Conservation (phyloP, 805 yeast species). For the Yarrowia keelungensis region DNA sequence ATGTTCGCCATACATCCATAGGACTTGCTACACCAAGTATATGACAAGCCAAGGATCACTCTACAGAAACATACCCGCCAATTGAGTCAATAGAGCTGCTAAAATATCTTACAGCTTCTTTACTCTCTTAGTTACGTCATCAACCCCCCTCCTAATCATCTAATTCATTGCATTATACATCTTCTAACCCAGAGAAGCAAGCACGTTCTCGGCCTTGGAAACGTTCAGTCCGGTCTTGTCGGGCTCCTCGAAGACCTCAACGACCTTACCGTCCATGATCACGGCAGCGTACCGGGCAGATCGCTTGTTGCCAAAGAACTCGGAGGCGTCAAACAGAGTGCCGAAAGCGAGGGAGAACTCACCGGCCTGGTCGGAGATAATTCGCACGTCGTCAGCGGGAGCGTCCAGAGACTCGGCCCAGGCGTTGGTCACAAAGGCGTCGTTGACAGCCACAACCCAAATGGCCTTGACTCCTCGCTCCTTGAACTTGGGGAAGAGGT, state of each 20-base stretch:
- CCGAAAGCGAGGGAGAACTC: slow-evolving; percentile 72
- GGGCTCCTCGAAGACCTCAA: slow-evolving; percentile 74
- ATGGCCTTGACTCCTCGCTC: slow-evolving; percentile 70
- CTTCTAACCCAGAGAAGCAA: slow-evolving; percentile 41
- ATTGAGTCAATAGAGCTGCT: too few relatives aligned
- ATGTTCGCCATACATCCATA: too few relatives aligned
- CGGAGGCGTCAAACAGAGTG: slow-evolving; percentile 74
- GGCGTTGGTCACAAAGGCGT: slow-evolving; percentile 82
- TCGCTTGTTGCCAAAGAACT: slow-evolving; percentile 77
- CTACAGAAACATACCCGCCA: too few relatives aligned
- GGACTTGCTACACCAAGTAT: too few relatives aligned
- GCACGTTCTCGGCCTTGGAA: slow-evolving; percentile 46
- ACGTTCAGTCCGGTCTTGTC: slow-evolving; percentile 73
- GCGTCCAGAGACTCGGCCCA: slow-evolving; percentile 62
- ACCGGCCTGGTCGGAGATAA: slow-evolving; percentile 82
- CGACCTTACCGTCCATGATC: slow-evolving; percentile 76
- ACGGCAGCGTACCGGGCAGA: slow-evolving; percentile 77
- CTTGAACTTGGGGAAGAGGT: slow-evolving; percentile 58
- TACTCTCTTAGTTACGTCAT: too few relatives aligned
- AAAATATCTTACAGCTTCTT: too few relatives aligned
- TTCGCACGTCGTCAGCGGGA: slow-evolving; percentile 52
- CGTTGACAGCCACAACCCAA: slow-evolving; percentile 80
- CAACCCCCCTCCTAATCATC: too few relatives aligned
- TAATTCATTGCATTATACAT: not conserved
- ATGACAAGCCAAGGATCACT: too few relatives aligned